These are phyloP conservation scores for Pholiota conissans DNA, from an alignment of 768 basidiomycete species.

Conservation along the genomic window DNA sequence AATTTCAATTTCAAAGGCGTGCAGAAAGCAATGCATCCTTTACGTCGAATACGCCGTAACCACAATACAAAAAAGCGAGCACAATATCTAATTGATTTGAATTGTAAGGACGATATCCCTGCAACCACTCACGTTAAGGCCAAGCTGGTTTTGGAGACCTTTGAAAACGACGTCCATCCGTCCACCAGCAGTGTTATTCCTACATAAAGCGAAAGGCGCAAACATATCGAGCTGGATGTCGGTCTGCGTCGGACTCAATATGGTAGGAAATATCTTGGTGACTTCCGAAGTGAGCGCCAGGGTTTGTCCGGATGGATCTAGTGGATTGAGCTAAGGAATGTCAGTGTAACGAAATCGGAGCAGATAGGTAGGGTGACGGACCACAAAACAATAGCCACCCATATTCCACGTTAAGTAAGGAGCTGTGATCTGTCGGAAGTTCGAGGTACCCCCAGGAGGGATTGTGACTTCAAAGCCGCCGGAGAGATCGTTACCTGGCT, in stretches of 20 bases:
- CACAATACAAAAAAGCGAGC: too few species aligned
- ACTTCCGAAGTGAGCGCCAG: neutral
- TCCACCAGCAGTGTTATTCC: neutral
- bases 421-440: neutral
- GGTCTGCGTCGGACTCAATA: neutral
- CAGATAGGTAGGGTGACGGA: neutral
- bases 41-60: too few species aligned
- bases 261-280: neutral
- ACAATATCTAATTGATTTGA: neutral
- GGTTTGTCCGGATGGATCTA: neutral
- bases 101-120: neutral
- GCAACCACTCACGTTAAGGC: neutral
- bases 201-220: neutral
- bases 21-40: too few species aligned
- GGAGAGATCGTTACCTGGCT: neutral
- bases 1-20: too few species aligned
- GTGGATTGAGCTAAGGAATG: neutral
- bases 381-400: constrained; percentile 1
- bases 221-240: neutral
- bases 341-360: neutral
- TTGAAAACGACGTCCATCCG: neutral
- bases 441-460: neutral
- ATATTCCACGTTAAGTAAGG: neutral
- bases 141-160: neutral
- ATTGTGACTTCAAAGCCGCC: neutral